Evolutionary conservation across 345 rosid species (phyloP).

Genomic region (Eucalyptus regnans): DNA sequence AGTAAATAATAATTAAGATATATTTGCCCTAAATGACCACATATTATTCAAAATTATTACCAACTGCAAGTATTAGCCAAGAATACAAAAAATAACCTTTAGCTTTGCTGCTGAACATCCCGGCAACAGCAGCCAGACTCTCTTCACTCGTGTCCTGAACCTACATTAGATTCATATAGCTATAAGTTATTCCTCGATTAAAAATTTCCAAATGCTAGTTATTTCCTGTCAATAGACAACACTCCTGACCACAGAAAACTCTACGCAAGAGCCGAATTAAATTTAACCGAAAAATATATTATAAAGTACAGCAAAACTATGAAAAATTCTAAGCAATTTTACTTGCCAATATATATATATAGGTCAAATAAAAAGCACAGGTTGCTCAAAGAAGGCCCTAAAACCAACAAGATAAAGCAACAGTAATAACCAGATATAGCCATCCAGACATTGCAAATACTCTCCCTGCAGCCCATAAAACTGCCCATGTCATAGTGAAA

Average conservation of each 20-base stretch:
- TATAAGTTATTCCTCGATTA: neutral
- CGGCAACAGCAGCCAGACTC: slow-evolving; percentile 94
- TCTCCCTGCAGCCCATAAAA: neutral
- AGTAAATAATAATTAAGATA: neutral
- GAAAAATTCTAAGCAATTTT: neutral
- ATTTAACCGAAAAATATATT: neutral
- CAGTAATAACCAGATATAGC: neutral
- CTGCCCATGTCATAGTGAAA: neutral
- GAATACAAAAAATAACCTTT: slow-evolving; percentile 47
- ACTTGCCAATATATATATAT: neutral
- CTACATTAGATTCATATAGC: slow-evolving; percentile 12
- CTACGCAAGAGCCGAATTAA: neutral
- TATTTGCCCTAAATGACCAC: neutral
- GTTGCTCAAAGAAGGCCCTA: neutral
- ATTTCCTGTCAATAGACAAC: neutral
- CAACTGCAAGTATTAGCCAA: neutral
- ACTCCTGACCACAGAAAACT: neutral
- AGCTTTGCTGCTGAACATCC: slow-evolving; percentile 99
- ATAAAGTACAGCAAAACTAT: neutral
- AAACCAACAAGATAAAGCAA: neutral
- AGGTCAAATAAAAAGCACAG: neutral
- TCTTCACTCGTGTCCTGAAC: slow-evolving; percentile 94
- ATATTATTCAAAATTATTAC: neutral
- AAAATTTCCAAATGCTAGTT: neutral
- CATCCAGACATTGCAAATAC: neutral